Percentiles rank a stretch among this genome's conserved stretches.
phyloP scores from a whole-genome alignment of 2,329 filamentous ascomycete genomes.

The Zymoseptoria brevis region DNA sequence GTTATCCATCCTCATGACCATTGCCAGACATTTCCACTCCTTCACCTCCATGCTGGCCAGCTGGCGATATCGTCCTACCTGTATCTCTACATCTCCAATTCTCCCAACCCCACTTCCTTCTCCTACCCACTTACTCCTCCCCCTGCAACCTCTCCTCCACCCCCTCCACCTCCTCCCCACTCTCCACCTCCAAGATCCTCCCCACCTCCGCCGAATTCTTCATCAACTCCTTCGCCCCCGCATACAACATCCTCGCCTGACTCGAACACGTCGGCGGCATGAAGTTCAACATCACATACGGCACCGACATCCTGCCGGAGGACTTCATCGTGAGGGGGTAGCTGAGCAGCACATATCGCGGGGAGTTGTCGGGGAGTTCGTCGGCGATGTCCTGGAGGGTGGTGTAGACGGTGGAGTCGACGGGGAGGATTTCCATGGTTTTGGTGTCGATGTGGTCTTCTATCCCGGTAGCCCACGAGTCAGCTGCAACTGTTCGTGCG shows the following conservation, averaged over 20 bases:
- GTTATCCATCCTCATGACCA: too few species aligned
- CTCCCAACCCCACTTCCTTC: not conserved
- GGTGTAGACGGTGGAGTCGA: conserved; percentile 73
- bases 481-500: too few species aligned
- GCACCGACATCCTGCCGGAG: conserved; percentile 76
- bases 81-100: too few species aligned
- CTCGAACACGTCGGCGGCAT: conserved; percentile 85
- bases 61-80: too few species aligned
- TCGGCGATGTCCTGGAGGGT: conserved; percentile 74
- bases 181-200: conserved; percentile 75
- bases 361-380: conserved; percentile 85
- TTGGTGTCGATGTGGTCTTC: conserved; percentile 84
- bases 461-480: conserved; percentile 6
- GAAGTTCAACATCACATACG: conserved; percentile 93
- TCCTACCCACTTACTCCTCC: conserved; percentile 24
- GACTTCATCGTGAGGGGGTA: conserved; percentile 80
- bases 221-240: conserved; percentile 92
- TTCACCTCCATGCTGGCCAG: too few species aligned
- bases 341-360: conserved; percentile 81
- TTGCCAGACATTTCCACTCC: too few species aligned
- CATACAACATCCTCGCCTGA: conserved; percentile 86
- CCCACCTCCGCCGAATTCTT: conserved; percentile 87
- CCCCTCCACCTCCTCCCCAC: conserved; percentile 71
- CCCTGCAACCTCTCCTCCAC: conserved; percentile 59
- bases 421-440: conserved; percentile 77